Percentiles rank a stretch among this genome's conserved stretches.
phyloP scores from a whole-genome alignment of 2,329 filamentous ascomycete species.

The Zarea fungicola region DNA sequence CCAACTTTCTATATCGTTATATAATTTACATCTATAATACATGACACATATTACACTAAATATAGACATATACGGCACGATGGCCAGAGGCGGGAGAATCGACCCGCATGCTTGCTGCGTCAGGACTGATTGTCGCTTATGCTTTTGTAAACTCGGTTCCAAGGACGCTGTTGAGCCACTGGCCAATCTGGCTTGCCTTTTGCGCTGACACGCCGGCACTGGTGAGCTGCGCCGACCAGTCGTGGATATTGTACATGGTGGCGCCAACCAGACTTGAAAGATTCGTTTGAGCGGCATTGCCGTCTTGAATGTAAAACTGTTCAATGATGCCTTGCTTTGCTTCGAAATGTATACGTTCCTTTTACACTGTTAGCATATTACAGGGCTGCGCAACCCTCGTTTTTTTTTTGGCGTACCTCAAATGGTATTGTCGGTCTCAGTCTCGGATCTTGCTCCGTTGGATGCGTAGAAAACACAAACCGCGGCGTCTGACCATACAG shows the following conservation, averaged over 20 bases:
- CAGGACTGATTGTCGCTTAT: not conserved
- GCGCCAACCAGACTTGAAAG: not conserved
- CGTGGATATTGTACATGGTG: conserved; percentile 7
- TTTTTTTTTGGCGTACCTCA: conserved; percentile 29
- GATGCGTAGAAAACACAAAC: conserved; percentile 64
- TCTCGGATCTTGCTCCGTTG: conserved; percentile 54
- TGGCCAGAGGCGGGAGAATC: too few species aligned
- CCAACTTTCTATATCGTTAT: too few species aligned
- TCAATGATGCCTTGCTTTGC: conserved; percentile 12
- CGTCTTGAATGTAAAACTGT: conserved; percentile 1
- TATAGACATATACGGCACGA: too few species aligned
- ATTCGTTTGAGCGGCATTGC: not conserved
- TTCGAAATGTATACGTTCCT: conserved; percentile 14
- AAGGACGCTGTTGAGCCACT: conserved; percentile 10
- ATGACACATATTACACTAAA: too few species aligned
- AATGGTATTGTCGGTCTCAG: conserved; percentile 46
- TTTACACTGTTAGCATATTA: not conserved
- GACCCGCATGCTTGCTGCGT: too few species aligned
- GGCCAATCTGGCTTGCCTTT: not conserved
- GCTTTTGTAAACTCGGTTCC: conserved; percentile 8
- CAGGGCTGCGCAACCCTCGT: too few species aligned
- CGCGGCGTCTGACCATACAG: conserved; percentile 81
- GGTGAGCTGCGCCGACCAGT: conserved; percentile 9
- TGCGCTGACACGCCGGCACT: conserved; percentile 1
- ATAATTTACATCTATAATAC: too few species aligned